phyloP scores from a whole-genome alignment of 179 eudicot genomes.

The Patellifolia procumbens region DNA sequence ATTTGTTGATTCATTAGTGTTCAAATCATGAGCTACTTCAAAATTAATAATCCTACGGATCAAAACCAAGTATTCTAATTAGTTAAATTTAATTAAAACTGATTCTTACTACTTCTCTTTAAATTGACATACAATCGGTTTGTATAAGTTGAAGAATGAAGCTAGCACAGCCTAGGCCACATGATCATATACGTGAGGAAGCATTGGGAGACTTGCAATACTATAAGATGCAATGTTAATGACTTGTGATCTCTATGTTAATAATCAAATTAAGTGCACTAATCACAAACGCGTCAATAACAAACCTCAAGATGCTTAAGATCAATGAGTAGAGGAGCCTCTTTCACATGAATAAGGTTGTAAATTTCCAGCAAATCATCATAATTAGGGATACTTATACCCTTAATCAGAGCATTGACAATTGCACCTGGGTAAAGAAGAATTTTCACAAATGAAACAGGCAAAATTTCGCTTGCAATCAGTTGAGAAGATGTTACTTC shows the following conservation, averaged over 20 bases:
- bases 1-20: too few relatives aligned
- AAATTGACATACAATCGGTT: background rate
- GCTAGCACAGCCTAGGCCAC: too few relatives aligned
- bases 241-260: background rate
- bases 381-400: conserved; percentile 38
- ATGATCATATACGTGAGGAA: too few relatives aligned
- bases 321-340: conserved; percentile 32
- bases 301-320: conserved; percentile 61
- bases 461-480: conserved; percentile 50
- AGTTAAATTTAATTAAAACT: too few relatives aligned
- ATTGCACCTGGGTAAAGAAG: conserved; percentile 57
- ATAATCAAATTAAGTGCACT: too few relatives aligned
- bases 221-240: background rate
- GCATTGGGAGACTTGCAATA: background rate
- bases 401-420: conserved; percentile 35
- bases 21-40: too few relatives aligned
- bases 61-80: too few relatives aligned
- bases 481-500: conserved; percentile 52
- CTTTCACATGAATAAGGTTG: conserved; percentile 31
- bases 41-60: too few relatives aligned
- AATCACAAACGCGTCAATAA: too few relatives aligned
- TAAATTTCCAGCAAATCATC: conserved; percentile 37
- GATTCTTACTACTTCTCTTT: background rate
- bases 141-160: too few relatives aligned
- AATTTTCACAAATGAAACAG: conserved; percentile 37